Evolutionary conservation across 331 rosid species (phyloP), one percentile per base, ranked within the genome.

Genomic region (Arachis monticola): DNA sequence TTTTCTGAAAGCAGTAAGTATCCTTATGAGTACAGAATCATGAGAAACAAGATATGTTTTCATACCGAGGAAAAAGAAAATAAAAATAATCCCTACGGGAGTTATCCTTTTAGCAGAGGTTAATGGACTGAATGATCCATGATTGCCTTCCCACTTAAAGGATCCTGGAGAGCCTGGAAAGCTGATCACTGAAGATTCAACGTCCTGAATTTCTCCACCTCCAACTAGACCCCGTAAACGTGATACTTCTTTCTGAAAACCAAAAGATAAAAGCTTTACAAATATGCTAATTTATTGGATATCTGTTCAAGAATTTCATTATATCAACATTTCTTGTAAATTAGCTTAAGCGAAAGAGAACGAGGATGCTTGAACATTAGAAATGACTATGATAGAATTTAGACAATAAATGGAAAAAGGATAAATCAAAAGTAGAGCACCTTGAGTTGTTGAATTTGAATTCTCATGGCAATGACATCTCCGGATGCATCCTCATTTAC

Each of bases 381-480:
- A 68, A 60, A 63, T 65, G 53, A 41, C 35, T 35, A 35, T 35
- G 40, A 35, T 35, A 35, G 52, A 31, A 60, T 57, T 66, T 64
- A 73, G n/a, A 67, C 40, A 32, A 51, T n/a, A 32, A 30, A 52
- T 14, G 38, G 57, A 48, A 40, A 67, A 60, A 70, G 32, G 67
- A 58, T 31, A 14, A 42, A 78, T 47, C 67, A 77, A 74, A 78
- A 73, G 57, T 82, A 66, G 10, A 52, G 66, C 76, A 94, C 99
- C 99, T 92, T 94, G 47, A 94, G 93, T 75, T 94, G 97, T 72
- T 94, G 99, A 85, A 94, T 94, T 86, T 94, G 99, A 51, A 94
- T 41, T 84, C 90, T 90, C 99, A 95, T 90, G 81, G 97, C 82
- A 82, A 95, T 87, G 71, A 95, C 96, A 87, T 95, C 97, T 76